Conservation (phyloP, 2,329 filamentous ascomycete genomes). For the Nothopassalora personata region DNA sequence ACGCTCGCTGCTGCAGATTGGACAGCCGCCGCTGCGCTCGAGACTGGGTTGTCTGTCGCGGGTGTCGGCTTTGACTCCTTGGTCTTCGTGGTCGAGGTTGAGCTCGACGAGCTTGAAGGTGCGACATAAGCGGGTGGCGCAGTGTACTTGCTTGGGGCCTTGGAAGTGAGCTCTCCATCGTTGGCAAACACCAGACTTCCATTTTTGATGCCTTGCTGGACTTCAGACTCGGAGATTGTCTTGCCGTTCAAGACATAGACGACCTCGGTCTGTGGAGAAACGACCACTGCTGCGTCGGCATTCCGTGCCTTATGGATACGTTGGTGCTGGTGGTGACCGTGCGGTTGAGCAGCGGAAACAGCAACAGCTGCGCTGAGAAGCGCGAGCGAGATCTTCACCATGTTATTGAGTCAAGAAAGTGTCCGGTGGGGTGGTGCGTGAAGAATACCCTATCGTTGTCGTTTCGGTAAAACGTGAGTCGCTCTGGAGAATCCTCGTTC, state of each 20-base stretch:
- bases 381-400: conserved; percentile 35
- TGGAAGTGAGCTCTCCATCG: conserved; percentile 35
- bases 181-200: conserved; percentile 62
- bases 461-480: conserved; percentile 23
- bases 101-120: conserved; percentile 23
- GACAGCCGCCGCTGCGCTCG: conserved; percentile 4
- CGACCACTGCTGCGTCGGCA: conserved; percentile 44
- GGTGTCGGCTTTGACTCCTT: neutral
- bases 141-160: conserved; percentile 28
- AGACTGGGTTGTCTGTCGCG: neutral
- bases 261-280: conserved; percentile 58
- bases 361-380: conserved; percentile 34
- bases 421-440: conserved; percentile 11
- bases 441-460: conserved; percentile 13
- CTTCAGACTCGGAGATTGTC: conserved; percentile 57
- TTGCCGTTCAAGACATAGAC: conserved; percentile 68
- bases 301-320: conserved; percentile 55
- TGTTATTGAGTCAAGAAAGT: conserved; percentile 15
- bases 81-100: neutral
- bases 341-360: conserved; percentile 52
- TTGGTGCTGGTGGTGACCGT: conserved; percentile 51
- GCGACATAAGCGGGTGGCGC: conserved; percentile 15
- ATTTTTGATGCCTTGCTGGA: conserved; percentile 64
- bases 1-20: neutral
- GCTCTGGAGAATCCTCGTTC: neutral